Conservation (phyloP, 2,329 filamentous ascomycete genomes). For the Neopestalotiopsis sp. region DNA sequence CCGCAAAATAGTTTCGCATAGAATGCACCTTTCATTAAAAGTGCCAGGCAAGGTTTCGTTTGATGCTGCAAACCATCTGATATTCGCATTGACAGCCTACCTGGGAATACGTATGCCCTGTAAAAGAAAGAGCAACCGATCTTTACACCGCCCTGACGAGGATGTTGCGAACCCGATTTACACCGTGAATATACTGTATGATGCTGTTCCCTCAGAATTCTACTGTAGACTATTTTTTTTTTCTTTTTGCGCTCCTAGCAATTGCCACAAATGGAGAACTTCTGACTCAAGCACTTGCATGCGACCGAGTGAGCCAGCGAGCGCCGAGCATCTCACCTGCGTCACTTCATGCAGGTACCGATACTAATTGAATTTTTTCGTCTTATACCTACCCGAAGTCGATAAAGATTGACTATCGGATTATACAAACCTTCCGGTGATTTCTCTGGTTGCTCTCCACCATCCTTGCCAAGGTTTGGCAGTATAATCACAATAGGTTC, state of each 20-base stretch:
- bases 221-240: background rate
- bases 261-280: background rate
- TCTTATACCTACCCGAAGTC: background rate
- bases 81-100: background rate
- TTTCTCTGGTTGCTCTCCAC: no score
- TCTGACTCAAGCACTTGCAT: constrained; percentile 4
- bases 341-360: constrained; percentile 13
- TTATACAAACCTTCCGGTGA: background rate
- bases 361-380: background rate
- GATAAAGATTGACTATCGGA: background rate
- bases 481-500: background rate
- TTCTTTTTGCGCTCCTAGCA: background rate
- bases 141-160: background rate
- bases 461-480: background rate
- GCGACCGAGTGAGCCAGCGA: background rate
- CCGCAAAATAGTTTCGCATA: constrained; percentile 1
- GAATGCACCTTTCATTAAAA: background rate
- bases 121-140: background rate
- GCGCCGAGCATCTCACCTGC: background rate
- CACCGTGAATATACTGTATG: background rate
- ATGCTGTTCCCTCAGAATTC: background rate
- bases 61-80: background rate
- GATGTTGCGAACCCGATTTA: background rate
- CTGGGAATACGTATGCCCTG: background rate
- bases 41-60: background rate